Conservation (phyloP, 2,329 filamentous ascomycete genomes). For the Ceratocystiopsis sp. region DNA sequence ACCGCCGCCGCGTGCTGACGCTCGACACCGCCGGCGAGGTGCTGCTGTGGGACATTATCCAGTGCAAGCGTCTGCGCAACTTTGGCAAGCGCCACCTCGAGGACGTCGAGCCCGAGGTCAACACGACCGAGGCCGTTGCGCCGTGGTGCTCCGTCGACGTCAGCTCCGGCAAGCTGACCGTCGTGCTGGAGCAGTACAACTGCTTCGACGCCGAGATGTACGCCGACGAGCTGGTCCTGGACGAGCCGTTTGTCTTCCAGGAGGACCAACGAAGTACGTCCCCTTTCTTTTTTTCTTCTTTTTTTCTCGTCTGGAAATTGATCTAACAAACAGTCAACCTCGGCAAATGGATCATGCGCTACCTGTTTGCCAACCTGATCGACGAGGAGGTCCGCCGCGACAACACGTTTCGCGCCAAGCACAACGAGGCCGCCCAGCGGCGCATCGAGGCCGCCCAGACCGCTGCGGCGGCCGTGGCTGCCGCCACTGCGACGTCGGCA, state of each 20-base stretch:
- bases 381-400: constrained; percentile 82
- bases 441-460: constrained; percentile 25
- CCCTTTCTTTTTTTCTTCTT: too few relatives aligned
- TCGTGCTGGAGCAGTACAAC: constrained; percentile 82
- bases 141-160: constrained; percentile 96
- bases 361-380: constrained; percentile 77
- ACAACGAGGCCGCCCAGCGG: constrained; percentile 47
- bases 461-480: constrained; percentile 17
- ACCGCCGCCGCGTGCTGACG: constrained; percentile 75
- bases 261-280: too few relatives aligned
- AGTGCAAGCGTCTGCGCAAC: constrained; percentile 78
- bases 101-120: constrained; percentile 73
- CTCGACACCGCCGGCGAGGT: constrained; percentile 92
- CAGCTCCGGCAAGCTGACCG: constrained; percentile 77
- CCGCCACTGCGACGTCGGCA: constrained; percentile 32
- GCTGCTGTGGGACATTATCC: constrained; percentile 81
- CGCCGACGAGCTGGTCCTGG: constrained; percentile 66
- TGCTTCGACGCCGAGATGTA: constrained; percentile 98
- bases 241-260: constrained; percentile 29
- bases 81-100: constrained; percentile 91
- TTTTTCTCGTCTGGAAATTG: too few relatives aligned
- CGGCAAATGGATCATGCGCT: constrained; percentile 88
- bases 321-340: constrained; percentile 44
- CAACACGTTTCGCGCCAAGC: constrained; percentile 48
- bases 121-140: constrained; percentile 74